phyloP scores from a whole-genome alignment of 2,329 filamentous ascomycete species.

The Fusarium pseudoanthophilum region DNA sequence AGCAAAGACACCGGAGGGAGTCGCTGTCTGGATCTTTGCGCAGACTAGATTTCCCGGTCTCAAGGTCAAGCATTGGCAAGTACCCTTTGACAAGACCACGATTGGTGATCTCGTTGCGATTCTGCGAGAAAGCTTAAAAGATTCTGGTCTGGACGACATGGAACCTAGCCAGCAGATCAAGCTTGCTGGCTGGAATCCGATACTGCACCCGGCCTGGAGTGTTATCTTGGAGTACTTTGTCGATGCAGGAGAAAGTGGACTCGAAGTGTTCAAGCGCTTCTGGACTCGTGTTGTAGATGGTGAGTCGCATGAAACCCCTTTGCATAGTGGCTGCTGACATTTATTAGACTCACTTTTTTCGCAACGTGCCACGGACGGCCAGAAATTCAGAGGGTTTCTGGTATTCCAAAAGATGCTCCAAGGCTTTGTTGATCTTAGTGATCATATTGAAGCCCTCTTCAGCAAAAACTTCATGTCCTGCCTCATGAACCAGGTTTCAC shows the following conservation, averaged over 20 bases:
- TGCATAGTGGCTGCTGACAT: slow-evolving; percentile 35
- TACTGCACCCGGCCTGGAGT: slow-evolving; percentile 90
- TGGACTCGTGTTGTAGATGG: slow-evolving; percentile 90
- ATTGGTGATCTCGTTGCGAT: slow-evolving; percentile 77
- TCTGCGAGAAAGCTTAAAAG: slow-evolving; percentile 77
- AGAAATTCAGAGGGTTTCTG: slow-evolving; percentile 92
- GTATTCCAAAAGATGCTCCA: slow-evolving; percentile 82
- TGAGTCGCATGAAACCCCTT: slow-evolving; percentile 56
- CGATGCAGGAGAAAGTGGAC: slow-evolving; percentile 50
- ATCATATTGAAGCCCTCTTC: slow-evolving; percentile 71
- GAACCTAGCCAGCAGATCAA: slow-evolving; percentile 56
- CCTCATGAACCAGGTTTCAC: slow-evolving; percentile 81
- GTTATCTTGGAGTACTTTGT: slow-evolving; percentile 72
- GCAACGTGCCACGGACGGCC: slow-evolving; percentile 81
- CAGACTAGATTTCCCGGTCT: slow-evolving; percentile 71
- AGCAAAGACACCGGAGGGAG: slow-evolving; percentile 84
- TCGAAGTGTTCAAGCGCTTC: slow-evolving; percentile 75
- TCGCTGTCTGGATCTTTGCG: slow-evolving; percentile 86
- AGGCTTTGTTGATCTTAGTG: slow-evolving; percentile 57
- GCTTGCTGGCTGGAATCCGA: slow-evolving; percentile 80
- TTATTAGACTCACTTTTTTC: slow-evolving; percentile 81
- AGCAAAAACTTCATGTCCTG: slow-evolving; percentile 85
- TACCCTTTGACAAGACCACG: slow-evolving; percentile 78
- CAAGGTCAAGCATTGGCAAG: slow-evolving; percentile 77
- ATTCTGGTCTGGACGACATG: slow-evolving; percentile 51